Percentiles rank a stretch among this genome's conserved stretches.
phyloP scores from a whole-genome alignment of 352 stramenopile species.

The Globisporangium paroecandrum region DNA sequence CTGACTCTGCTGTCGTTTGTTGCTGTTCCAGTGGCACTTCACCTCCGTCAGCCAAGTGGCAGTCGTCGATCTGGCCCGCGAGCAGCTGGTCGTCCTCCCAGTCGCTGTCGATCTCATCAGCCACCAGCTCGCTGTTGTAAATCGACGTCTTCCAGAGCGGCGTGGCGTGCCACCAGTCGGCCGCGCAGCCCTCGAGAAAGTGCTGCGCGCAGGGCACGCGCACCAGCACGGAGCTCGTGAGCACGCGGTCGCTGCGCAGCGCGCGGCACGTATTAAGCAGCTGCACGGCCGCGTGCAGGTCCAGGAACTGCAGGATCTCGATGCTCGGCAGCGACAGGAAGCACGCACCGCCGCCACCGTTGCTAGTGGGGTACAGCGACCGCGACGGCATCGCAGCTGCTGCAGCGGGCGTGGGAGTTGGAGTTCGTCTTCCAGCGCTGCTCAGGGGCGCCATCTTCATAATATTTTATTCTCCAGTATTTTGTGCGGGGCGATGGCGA shows the following conservation, averaged over 20 bases:
- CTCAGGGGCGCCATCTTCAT: neutral
- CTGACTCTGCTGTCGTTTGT: slow-evolving; percentile 10
- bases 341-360: slow-evolving; percentile 11
- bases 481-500: too few relatives aligned
- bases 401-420: neutral
- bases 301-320: slow-evolving; percentile 44
- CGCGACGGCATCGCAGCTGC: neutral
- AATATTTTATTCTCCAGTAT: too few relatives aligned
- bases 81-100: slow-evolving; percentile 43
- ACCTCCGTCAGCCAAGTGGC: slow-evolving; percentile 24
- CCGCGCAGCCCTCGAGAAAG: slow-evolving; percentile 49
- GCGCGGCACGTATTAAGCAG: slow-evolving; percentile 41
- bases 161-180: slow-evolving; percentile 54
- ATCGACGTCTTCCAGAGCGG: slow-evolving; percentile 31
- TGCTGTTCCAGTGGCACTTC: neutral
- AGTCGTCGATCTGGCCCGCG: slow-evolving; percentile 29
- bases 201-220: slow-evolving; percentile 48
- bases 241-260: slow-evolving; percentile 37
- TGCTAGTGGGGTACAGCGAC: neutral
- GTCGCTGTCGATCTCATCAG: slow-evolving; percentile 34
- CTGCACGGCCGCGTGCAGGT: slow-evolving; percentile 43
- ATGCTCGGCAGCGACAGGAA: slow-evolving; percentile 40
- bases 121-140: slow-evolving; percentile 23
- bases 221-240: slow-evolving; percentile 39
- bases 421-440: neutral